Evolutionary conservation across 1,284 basidiomycete species (phyloP).

Genomic region (Quambalaria eucalypti): DNA sequence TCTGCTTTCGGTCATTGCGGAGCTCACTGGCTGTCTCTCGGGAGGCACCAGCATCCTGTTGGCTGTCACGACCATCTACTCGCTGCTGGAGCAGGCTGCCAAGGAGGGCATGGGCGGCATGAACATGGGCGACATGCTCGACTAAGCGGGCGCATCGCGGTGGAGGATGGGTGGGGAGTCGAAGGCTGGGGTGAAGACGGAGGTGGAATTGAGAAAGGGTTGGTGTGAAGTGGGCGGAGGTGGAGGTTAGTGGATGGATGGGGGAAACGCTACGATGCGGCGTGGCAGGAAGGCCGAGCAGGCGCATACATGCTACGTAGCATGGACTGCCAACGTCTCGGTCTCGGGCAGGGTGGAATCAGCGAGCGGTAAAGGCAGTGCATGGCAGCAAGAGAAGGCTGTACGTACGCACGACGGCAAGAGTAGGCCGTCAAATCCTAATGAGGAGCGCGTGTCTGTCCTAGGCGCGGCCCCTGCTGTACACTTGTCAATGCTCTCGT

Average conservation of each 20-base stretch:
- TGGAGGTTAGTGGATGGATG: background rate
- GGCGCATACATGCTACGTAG: no score
- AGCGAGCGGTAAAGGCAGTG: background rate
- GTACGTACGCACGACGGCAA: no score
- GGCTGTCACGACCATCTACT: conserved; percentile 93
- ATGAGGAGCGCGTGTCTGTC: background rate
- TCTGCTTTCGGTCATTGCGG: conserved; percentile 81
- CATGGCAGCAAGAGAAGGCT: background rate
- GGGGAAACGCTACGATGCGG: background rate
- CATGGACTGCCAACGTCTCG: no score
- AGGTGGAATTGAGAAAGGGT: background rate
- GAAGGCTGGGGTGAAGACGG: background rate
- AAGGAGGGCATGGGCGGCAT: conserved; percentile 1
- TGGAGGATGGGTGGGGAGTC: background rate
- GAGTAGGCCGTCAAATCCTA: no score
- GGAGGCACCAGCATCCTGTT: conserved; percentile 95
- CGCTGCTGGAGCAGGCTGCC: conserved; percentile 27
- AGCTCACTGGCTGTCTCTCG: conserved; percentile 89
- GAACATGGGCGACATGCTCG: conserved; percentile 2
- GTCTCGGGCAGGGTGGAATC: no score
- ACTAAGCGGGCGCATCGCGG: background rate
- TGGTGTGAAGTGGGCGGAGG: background rate
- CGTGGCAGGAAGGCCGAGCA: background rate
- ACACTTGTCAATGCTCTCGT: no score
- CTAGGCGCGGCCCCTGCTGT: background rate